phyloP scores from a whole-genome alignment of 225 moss, liverwort and hornwort species.

The Pseudoscleropodium purum region DNA sequence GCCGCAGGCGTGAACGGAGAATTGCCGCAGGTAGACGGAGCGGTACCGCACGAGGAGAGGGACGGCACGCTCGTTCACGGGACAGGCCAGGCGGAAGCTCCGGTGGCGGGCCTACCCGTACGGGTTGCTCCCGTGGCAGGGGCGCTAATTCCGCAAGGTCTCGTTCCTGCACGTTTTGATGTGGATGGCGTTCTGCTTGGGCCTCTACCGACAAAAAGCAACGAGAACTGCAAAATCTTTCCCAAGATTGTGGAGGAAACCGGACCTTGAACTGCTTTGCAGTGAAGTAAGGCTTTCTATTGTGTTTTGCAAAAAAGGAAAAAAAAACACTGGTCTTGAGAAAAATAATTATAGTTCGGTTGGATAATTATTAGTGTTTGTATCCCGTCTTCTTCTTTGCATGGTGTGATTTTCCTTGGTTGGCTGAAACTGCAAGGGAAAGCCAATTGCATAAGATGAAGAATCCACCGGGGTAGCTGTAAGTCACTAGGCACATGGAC shows the following conservation, averaged over 20 bases:
- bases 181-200: neutral
- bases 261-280: neutral
- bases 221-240: neutral
- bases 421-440: neutral
- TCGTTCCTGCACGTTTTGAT: neutral
- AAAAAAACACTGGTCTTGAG: fast-evolving
- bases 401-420: neutral
- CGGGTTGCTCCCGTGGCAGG: neutral
- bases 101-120: neutral
- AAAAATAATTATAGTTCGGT: too few species aligned
- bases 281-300: neutral
- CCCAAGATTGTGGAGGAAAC: neutral
- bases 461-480: fast-evolving
- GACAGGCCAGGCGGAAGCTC: neutral
- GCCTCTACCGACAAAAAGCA: neutral
- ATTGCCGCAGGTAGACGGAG: neutral
- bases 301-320: too few species aligned
- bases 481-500: neutral
- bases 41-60: neutral
- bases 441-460: neutral
- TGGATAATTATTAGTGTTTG: neutral
- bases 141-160: neutral
- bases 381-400: neutral
- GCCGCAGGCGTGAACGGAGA: neutral
- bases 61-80: fast-evolving